phyloP scores from a whole-genome alignment of 2,329 filamentous ascomycete species.

The Cytospora leucostoma region DNA sequence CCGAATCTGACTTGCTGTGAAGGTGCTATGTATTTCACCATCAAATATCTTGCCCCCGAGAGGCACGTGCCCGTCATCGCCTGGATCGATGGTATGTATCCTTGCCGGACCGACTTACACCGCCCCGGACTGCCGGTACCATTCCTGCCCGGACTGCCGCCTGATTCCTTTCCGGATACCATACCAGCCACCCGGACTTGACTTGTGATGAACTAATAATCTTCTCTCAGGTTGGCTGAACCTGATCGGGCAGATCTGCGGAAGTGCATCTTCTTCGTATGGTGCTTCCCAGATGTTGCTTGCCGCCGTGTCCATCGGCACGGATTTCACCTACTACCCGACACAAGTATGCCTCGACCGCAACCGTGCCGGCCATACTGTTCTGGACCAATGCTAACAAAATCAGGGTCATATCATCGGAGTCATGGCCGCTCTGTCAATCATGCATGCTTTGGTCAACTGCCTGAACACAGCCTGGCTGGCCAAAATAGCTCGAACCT shows the following conservation, averaged over 20 bases:
- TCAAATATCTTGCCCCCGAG: conserved; percentile 53
- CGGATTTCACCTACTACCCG: conserved; percentile 47
- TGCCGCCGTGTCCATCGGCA: conserved; percentile 51
- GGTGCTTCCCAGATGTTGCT: conserved; percentile 55
- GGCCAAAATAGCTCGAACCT: conserved; percentile 57
- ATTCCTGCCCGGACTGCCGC: no score
- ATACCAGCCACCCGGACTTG: background rate
- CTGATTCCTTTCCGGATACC: background rate
- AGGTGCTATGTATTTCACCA: conserved; percentile 52
- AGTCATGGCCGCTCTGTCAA: conserved; percentile 55
- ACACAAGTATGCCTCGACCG: conserved; percentile 32
- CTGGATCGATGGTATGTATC: conserved; percentile 44
- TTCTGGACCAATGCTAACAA: background rate
- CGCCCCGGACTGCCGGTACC: no score
- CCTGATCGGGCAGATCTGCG: conserved; percentile 51
- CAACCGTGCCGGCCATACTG: no score
- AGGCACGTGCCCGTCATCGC: conserved; percentile 50
- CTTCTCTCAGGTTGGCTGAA: conserved; percentile 46
- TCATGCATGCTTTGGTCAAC: conserved; percentile 52
- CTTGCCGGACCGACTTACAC: background rate
- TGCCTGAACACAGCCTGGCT: conserved; percentile 57
- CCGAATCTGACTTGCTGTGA: conserved; percentile 31
- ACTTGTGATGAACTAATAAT: background rate
- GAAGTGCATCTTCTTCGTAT: conserved; percentile 56
- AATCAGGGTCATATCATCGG: conserved; percentile 45